Evolutionary conservation across 164 flowering plant genomes (phyloP).

Genomic region (Stephania japonica): DNA sequence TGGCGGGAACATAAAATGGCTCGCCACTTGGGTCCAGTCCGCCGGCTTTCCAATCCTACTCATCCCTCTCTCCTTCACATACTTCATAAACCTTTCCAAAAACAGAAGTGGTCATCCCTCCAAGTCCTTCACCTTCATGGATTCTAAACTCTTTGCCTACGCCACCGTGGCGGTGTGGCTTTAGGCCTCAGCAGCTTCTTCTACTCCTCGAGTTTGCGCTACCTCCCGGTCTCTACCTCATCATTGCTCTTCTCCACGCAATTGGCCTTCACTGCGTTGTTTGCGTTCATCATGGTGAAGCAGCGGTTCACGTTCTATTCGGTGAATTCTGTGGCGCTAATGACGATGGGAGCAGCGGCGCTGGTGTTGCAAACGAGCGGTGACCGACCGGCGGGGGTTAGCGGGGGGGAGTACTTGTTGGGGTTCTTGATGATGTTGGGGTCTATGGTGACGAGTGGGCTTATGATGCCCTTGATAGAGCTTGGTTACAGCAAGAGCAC

Average conservation of each 20-base stretch:
- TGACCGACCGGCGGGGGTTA: conserved; percentile 19
- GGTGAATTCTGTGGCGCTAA: conserved; percentile 15
- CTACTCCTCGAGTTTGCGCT: no score
- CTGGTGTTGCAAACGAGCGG: conserved; percentile 16
- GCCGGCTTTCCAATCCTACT: no score
- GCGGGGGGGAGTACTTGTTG: conserved; percentile 9
- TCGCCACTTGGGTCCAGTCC: no score
- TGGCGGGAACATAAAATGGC: no score
- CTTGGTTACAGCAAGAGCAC: conserved; percentile 25
- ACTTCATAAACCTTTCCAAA: no score
- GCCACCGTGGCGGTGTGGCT: no score
- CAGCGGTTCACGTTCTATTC: conserved; percentile 26
- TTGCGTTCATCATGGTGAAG: conserved; percentile 19
- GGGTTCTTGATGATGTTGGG: conserved; percentile 22
- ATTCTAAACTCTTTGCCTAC: no score
- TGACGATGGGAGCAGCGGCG: conserved; percentile 17
- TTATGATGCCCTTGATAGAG: conserved; percentile 16
- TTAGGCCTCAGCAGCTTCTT: no score
- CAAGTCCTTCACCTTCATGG: no score
- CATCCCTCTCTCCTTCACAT: no score
- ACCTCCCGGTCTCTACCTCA: conserved; percentile 3
- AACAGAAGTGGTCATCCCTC: no score
- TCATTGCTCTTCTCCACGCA: conserved; percentile 19
- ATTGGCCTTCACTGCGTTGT: conserved; percentile 22
- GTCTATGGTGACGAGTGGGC: conserved; percentile 13